Evolutionary conservation across 495 filamentous ascomycete species (phyloP).

Genomic region (Letharia columbiana): DNA sequence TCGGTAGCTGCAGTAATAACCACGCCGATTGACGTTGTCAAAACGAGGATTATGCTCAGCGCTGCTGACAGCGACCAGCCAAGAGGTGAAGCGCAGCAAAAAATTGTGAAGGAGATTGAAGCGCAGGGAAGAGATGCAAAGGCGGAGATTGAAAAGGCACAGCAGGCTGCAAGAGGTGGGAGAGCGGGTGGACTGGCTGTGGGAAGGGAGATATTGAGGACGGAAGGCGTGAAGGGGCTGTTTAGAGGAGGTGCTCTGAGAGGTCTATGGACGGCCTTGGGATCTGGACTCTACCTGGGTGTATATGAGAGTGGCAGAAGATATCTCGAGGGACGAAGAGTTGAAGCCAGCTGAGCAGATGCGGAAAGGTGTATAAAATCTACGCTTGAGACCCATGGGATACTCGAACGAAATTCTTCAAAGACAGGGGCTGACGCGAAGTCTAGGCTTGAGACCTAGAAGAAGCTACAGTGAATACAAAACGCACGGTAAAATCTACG

Average conservation of each 20-base stretch:
- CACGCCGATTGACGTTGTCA: conserved; percentile 76
- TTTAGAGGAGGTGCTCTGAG: conserved; percentile 71
- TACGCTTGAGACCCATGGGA: no score
- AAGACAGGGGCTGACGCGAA: no score
- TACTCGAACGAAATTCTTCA: no score
- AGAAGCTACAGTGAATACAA: no score
- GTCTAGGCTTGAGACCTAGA: no score
- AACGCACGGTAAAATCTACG: no score
- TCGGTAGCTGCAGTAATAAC: conserved; percentile 61
- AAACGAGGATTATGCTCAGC: conserved; percentile 67
- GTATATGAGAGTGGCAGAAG: conserved; percentile 73
- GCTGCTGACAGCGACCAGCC: conserved; percentile 31
- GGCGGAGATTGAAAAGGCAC: conserved; percentile 35
- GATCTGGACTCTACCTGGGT: conserved; percentile 75
- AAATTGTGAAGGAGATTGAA: conserved; percentile 39
- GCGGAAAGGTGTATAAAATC: no score
- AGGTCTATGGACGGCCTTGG: conserved; percentile 70
- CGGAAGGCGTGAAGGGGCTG: conserved; percentile 61
- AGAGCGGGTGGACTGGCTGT: conserved; percentile 59
- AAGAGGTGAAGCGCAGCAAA: conserved; percentile 22
- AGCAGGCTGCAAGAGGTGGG: conserved; percentile 63
- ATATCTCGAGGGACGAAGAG: conserved; percentile 52
- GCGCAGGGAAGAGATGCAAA: conserved; percentile 24
- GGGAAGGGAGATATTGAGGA: conserved; percentile 49
- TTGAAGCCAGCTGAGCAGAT: conserved; percentile 17